These are phyloP conservation scores for Sonneratia caseolaris DNA, from an alignment of 345 rosid genomes.

Conservation along the genomic window DNA sequence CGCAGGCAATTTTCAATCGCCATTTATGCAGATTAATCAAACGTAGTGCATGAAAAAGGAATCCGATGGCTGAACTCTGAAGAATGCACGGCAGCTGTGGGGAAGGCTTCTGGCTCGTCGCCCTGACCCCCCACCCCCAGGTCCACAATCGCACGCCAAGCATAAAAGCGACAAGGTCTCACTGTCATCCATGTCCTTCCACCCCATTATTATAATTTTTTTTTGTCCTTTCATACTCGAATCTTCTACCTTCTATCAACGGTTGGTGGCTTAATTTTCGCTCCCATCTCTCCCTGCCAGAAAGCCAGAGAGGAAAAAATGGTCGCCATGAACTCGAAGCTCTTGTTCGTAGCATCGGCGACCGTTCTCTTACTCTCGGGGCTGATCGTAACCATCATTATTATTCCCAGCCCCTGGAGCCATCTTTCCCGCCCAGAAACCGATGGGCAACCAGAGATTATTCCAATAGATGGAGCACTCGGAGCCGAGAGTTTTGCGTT, in stretches of 20 bases:
- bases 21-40: too few relatives aligned
- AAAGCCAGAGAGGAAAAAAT: too few relatives aligned
- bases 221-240: too few relatives aligned
- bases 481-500: conserved; percentile 54
- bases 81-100: too few relatives aligned
- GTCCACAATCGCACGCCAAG: neutral
- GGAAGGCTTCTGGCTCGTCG: too few relatives aligned
- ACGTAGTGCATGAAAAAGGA: neutral
- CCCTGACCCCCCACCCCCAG: too few relatives aligned
- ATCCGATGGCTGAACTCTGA: neutral
- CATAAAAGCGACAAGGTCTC: neutral
- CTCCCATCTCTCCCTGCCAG: neutral
- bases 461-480: conserved; percentile 19
- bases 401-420: neutral
- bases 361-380: neutral
- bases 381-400: neutral
- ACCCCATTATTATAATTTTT: neutral
- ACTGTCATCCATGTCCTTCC: neutral
- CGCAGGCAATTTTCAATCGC: neutral
- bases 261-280: neutral
- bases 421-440: neutral
- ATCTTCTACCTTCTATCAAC: neutral
- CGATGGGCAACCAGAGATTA: neutral
- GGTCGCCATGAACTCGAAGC: neutral
- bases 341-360: neutral